These are phyloP conservation scores for Tanacetum coccineum DNA, from an alignment of 129 eudicot species.

Conservation along the genomic window DNA sequence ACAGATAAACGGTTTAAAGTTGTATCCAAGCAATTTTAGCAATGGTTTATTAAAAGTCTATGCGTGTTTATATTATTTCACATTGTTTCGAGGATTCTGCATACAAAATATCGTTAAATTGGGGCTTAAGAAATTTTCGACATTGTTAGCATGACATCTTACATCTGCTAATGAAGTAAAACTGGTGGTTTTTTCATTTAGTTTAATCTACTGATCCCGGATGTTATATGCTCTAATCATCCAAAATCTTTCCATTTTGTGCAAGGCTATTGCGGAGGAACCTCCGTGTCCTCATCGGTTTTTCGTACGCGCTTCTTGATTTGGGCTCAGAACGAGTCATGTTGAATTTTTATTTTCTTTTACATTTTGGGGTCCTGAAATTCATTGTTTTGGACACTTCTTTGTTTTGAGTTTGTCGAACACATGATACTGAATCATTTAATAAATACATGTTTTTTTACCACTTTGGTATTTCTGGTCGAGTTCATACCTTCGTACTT, in stretches of 20 bases:
- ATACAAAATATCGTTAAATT: too few species aligned
- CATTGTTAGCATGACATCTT: too few species aligned
- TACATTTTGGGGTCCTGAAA: conserved; percentile 11
- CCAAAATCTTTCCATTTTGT: not conserved
- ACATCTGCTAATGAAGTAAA: too few species aligned
- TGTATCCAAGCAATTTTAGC: not conserved
- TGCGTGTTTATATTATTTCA: too few species aligned
- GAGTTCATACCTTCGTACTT: too few species aligned
- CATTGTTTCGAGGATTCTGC: too few species aligned
- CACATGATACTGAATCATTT: not conserved
- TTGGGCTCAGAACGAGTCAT: conserved; percentile 61
- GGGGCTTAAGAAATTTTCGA: too few species aligned
- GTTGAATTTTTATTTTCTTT: conserved; percentile 21
- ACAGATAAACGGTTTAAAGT: not conserved
- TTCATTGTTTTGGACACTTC: conserved; percentile 1
- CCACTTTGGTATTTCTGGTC: too few species aligned
- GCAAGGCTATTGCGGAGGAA: conserved; percentile 83
- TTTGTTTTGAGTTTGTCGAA: conserved; percentile 10
- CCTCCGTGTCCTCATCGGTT: conserved; percentile 86
- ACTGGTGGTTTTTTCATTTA: not conserved
- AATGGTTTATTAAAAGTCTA: not conserved
- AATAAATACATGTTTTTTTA: not conserved
- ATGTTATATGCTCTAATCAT: not conserved
- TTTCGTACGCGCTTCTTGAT: conserved; percentile 77
- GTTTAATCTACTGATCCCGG: not conserved